Evolutionary conservation across 495 filamentous ascomycete species (phyloP).

Genomic region (Aspergillus steynii): DNA sequence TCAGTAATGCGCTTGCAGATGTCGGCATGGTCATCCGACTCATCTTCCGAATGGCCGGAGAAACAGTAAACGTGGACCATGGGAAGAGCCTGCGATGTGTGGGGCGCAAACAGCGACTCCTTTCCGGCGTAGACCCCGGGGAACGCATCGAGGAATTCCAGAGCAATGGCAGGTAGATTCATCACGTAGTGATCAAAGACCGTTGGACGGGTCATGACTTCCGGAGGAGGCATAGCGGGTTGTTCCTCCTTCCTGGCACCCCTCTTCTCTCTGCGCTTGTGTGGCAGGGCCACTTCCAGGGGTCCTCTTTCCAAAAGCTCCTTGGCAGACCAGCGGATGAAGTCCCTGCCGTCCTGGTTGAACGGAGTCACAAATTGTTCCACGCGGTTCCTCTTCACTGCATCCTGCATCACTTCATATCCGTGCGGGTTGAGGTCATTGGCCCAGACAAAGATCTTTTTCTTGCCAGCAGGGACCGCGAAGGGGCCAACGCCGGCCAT

Average conservation of each 20-base stretch:
- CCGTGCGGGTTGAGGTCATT: constrained; percentile 97
- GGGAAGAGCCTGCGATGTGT: constrained; percentile 62
- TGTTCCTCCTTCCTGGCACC: constrained; percentile 20
- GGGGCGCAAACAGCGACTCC: constrained; percentile 63
- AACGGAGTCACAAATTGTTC: constrained; percentile 70
- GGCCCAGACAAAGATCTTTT: constrained; percentile 89
- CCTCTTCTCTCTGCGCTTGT: constrained; percentile 29
- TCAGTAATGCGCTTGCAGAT: constrained; percentile 69
- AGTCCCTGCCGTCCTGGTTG: constrained; percentile 76
- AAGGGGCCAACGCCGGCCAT: constrained; percentile 99
- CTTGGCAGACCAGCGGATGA: constrained; percentile 70
- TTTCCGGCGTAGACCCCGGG: constrained; percentile 73
- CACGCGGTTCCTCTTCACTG: constrained; percentile 79
- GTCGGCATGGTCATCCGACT: constrained; percentile 56
- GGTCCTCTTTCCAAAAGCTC: constrained; percentile 55
- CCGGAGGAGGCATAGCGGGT: constrained; percentile 36
- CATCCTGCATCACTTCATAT: constrained; percentile 65
- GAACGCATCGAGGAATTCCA: constrained; percentile 83
- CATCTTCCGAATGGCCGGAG: constrained; percentile 70
- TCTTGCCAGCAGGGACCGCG: constrained; percentile 87
- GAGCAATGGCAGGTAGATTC: constrained; percentile 90
- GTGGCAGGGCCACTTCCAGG: constrained; percentile 46
- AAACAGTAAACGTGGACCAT: constrained; percentile 93
- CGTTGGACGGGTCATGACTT: constrained; percentile 55
- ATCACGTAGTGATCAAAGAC: constrained; percentile 91